A percentile compares a stretch with the other conserved stretches of the same genome.
Evolutionary conservation across 805 yeast genomes (phyloP).

Genomic region (Metschnikowia anglica): DNA sequence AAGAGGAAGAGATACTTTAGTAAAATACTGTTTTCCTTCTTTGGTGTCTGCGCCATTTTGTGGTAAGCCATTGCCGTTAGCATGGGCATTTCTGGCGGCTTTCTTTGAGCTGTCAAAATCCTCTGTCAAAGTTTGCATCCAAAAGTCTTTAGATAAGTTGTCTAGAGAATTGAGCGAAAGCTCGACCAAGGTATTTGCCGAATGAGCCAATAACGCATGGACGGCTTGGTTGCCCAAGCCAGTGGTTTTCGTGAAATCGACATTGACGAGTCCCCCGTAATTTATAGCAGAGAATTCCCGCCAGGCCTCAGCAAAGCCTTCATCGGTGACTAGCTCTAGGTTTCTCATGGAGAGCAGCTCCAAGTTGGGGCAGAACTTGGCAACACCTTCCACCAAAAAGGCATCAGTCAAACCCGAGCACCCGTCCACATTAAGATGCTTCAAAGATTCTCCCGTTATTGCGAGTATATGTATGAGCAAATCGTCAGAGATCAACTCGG

Average conservation of each 20-base stretch:
- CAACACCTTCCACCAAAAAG: slow-evolving; percentile 54
- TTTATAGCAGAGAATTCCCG: slow-evolving; percentile 49
- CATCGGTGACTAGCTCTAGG: slow-evolving; percentile 67
- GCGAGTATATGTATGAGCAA: slow-evolving; percentile 59
- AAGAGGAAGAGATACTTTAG: slow-evolving; percentile 46
- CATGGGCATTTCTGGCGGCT: no score
- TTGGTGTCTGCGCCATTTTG: slow-evolving; percentile 3
- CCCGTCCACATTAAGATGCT: slow-evolving; percentile 63
- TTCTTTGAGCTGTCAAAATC: no score
- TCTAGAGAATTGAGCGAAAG: slow-evolving; percentile 74
- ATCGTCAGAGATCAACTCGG: slow-evolving; percentile 67
- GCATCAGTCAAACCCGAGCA: slow-evolving; percentile 71
- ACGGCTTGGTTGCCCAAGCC: slow-evolving; percentile 64
- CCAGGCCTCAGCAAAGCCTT: slow-evolving; percentile 61
- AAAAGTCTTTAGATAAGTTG: slow-evolving; percentile 49
- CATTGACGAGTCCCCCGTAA: slow-evolving; percentile 54
- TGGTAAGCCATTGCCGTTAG: no score
- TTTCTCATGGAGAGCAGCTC: slow-evolving; percentile 56
- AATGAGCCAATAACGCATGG: slow-evolving; percentile 58
- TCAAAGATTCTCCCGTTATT: slow-evolving; percentile 60
- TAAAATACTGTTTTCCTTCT: slow-evolving; percentile 12
- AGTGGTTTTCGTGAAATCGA: slow-evolving; percentile 65
- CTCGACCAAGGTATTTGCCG: slow-evolving; percentile 63
- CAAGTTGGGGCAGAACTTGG: slow-evolving; percentile 55
- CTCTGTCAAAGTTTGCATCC: slow-evolving; percentile 47